Base-by-base conservation (phyloP, 257 asterid species). In the Plantago elongata region DNA sequence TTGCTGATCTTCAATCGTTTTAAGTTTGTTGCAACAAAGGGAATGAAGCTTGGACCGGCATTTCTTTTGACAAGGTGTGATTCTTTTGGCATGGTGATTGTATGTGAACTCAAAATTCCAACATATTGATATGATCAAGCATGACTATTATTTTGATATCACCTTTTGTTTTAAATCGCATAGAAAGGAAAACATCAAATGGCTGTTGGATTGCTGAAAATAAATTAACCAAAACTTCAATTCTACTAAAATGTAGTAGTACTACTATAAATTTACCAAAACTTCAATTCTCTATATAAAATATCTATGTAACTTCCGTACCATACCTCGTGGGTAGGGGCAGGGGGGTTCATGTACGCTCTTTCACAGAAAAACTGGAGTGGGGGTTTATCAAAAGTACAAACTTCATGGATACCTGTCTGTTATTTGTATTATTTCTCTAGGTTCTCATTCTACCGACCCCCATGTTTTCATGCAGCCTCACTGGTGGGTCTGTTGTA, bases 1-100 rank as follows among this genome's bases (percentile, higher is more conserved):
- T 89, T 97, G 99, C 76, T 84, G 65, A 87, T 87, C 79, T 92
- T 92, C 81, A 92, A 89, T 63, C 82, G 96, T 60, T 87, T 86
- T 89, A 92, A 92, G 72, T 89, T 92, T 79, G 79, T 54, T 58
- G 95, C 95, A 60, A 81, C 97, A 6, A 89, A 81, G 78, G 99
- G 99, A 74, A 66, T 83, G 59, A 80, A 69, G 72, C 78, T 92
- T 61, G 99, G 99, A 15, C 96, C 88, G 5, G 96, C 96, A 71
- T 92, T 92, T 82, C 69, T 92, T 54, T 70, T 84, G 77, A 69
- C 97, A n/a, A 92, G 98, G 98, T 86, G 72, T 45, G 63, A 56
- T n/a, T 17, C 64, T 51, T 61, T 30, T 70, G 52, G 43, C 48
- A 5, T 73, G 64, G 65, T 60, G 66, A 29, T 57, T 16, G 17